Evolutionary conservation across 108 stramenopile species (phyloP), one percentile per base, ranked within the genome.

Genomic region (Cyclotella choctawhatcheeana): DNA sequence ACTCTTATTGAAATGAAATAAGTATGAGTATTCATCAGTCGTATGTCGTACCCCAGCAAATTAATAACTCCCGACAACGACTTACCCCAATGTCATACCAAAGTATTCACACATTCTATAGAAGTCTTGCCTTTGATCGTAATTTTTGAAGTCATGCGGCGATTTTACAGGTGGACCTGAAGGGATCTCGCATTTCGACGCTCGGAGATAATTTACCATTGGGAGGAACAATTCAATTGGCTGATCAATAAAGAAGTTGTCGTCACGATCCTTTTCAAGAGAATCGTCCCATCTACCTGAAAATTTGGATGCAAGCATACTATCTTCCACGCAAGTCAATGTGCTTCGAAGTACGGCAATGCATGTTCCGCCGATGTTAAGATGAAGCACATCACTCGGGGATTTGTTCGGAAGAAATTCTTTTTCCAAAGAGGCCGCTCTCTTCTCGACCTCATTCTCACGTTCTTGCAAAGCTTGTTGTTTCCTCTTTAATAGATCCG

Each of bases 161-260:
- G 69, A 71, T 26, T 68, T 81, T 2, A 77, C 79, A 0, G 79
- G 79, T 25, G 80, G 76, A 20, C 58, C 80, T 17, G 77, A 24
- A 22, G 65, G 31, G 10, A 80, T 81, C 30, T 72, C 76, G 25
- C 58, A 77, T n/a, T 74, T 73, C 20, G 73, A 73, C 0, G 73
- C 65, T 26, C 88, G 55, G 5, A 89, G 58, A 55, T 81, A 86
- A 61, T 85, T 58, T 26, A 87, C 66, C 71, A 89, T 65, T 12
- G 73, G 71, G 33, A 45, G 51, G 32, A 87, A 87, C 8, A 86
- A 67, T 16, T 78, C 71, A 26, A 73, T 76, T 3, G 75, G 64
- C 52, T 84, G 72, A 55, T 90, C 86, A 20, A 90, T 82, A 59
- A 90, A 90, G 63, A 86, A 87, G 40, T 85, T 86, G 14, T 82